Evolutionary conservation across 345 rosid species (phyloP), one percentile per base, ranked within the genome.

Genomic region (Iberis pinnata): DNA sequence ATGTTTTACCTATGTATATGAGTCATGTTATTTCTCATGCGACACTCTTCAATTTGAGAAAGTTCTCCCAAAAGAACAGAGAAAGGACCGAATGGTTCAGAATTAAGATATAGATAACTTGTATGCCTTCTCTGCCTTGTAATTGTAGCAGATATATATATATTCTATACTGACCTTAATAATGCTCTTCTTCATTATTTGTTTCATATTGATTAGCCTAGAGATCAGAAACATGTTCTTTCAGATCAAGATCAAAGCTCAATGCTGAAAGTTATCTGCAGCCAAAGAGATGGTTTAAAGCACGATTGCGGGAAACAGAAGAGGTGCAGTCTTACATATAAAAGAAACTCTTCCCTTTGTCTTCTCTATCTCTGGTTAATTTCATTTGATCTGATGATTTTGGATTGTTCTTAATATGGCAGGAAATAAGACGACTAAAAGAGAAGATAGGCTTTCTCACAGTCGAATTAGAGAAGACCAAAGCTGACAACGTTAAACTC

Each of bases 181-280:
- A n/a, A n/a, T 57, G 40, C 47, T 51, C 48, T 22, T 12, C 7
- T 18, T 49, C 25, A 7, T 32, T 39, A 3, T 46, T 31, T 59
- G 33, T 59, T 19, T 44, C 56, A 47, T 50, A 46, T 64, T 51
- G 12, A 66, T 60, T 74, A 86, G 97, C 76, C 76, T 45, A 35
- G 73, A 61, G 94, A 79, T 27, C 84, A 81, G 44, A 85, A 78
- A 52, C 95, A 84, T 46, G 73, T 76, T 59, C 75, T 83, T 41
- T 70, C 85, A 16, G 95, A 92, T 66, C 95, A 83, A 71, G 99
- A 88, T 62, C 97, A 88, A 67, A 83, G 76, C 71, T 93, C 97
- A 61, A 88, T 93, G 97, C 95, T 92, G 22, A 88, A 92, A 78
- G 97, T 92, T 65, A 92, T 88, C 55, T 88, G 92, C 76, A 88